These are phyloP conservation scores for Hypericum androsaemum DNA, from an alignment of 345 rosid genomes.

Conservation along the genomic window DNA sequence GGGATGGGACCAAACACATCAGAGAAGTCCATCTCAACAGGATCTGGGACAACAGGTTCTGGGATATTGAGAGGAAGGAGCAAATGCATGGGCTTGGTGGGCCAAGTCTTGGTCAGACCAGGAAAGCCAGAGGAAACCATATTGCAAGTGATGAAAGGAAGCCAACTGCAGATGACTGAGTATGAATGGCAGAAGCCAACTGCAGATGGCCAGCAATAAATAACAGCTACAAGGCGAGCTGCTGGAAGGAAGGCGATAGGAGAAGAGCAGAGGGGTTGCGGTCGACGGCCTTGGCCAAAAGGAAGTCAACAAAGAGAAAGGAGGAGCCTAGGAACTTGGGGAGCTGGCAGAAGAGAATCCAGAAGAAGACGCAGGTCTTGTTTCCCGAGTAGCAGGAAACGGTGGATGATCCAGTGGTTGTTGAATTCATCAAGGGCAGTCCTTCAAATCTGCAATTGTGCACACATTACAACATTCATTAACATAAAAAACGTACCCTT, in stretches of 20 bases:
- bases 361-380: conserved; percentile 67
- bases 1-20: conserved; percentile 69
- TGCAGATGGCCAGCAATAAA: conserved; percentile 18
- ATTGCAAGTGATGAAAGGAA: conserved; percentile 1
- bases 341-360: conserved; percentile 64
- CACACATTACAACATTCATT: no score
- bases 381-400: conserved; percentile 98
- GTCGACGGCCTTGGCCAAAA: conserved; percentile 42
- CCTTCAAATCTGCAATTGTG: conserved; percentile 42
- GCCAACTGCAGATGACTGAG: conserved; percentile 23
- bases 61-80: conserved; percentile 30
- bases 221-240: conserved; percentile 13
- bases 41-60: conserved; percentile 34
- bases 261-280: conserved; percentile 27
- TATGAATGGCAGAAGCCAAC: conserved; percentile 1
- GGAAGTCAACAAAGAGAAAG: conserved; percentile 34
- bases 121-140: conserved; percentile 53
- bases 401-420: conserved; percentile 40
- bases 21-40: conserved; percentile 55
- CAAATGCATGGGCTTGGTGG: conserved; percentile 26
- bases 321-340: conserved; percentile 57
- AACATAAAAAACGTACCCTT: no score
- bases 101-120: conserved; percentile 23
- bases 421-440: conserved; percentile 78
- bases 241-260: conserved; percentile 9